Conservation (phyloP, 306 rosid genomes). For the Astragalus glycyphyllos region DNA sequence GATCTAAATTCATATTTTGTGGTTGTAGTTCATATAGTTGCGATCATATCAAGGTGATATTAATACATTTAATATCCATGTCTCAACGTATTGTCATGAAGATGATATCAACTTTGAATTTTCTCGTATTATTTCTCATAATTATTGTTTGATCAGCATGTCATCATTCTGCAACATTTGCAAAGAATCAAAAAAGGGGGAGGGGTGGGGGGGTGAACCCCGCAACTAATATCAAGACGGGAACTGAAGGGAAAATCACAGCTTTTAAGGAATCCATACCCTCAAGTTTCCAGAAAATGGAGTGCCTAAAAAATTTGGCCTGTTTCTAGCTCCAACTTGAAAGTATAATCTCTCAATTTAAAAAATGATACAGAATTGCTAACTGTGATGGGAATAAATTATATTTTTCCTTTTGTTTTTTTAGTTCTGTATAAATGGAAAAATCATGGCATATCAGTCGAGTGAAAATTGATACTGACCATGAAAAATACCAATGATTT, state of each 20-base stretch:
- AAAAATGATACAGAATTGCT: slow-evolving; percentile 45
- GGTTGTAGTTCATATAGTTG: no score
- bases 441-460: slow-evolving; percentile 47
- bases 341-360: slow-evolving; percentile 40
- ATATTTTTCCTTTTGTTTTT: slow-evolving; percentile 5
- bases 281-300: slow-evolving; percentile 52
- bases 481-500: slow-evolving; percentile 38
- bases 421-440: slow-evolving; percentile 45
- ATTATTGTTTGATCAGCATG: no score
- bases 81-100: no score
- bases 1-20: no score
- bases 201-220: neutral
- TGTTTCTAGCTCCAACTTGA: slow-evolving; percentile 57
- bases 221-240: slow-evolving; percentile 17
- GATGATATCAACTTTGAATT: no score
- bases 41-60: no score
- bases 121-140: no score
- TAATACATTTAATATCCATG: no score
- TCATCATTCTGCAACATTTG: neutral
- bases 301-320: slow-evolving; percentile 75
- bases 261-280: slow-evolving; percentile 44
- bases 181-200: neutral
- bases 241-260: slow-evolving; percentile 19
- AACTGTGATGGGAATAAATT: slow-evolving; percentile 32
- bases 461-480: slow-evolving; percentile 43